Evolutionary conservation across 2,329 filamentous ascomycete species (phyloP), one percentile per base, ranked within the genome.

Genomic region (Ceratocystis diversiconidia): DNA sequence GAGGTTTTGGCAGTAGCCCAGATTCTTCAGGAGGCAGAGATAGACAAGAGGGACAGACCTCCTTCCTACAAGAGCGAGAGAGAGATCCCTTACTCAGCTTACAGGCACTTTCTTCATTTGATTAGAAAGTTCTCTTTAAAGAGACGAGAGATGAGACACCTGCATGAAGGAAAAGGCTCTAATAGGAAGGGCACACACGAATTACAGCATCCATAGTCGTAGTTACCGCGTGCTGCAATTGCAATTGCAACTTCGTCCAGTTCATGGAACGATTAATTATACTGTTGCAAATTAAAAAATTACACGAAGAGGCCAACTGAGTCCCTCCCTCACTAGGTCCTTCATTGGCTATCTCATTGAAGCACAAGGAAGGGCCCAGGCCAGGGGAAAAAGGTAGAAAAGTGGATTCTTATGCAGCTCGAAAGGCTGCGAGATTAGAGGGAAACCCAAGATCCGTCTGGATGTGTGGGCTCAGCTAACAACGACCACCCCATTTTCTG

Each of bases 361-460:
- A 50, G 46, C 22, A 50, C 46, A 50, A 50, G 46, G 46, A 50
- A 22, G 25, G 52, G 52, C 25, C 52, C 25, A 57, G 52, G 52
- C 52, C 52, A 57, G 52, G 52, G 52, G 52, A 57, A 57, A 36
- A 57, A 57, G 52, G 19, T 57, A 57, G 52, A 57, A 57, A 57
- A 57, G 52, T 57, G 52, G 52, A 10, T 57, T 30, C 25, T 57
- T 4, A 61, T 61, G 55, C 63, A 61, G 32, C 63, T 61, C 41
- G 43, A 48, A 59, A 61, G 46, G 59, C 63, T 44, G 19, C 19
- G 55, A 65, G 55, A 65, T 65, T 65, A 32, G 52, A 60, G 63
- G 32, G 25, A 60, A 64, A 25, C 50, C 41, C 22, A n/a, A 46
- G 25, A 44, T 62, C 61, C 43, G n/a, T 62, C 17, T 48, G 43